phyloP scores from a whole-genome alignment of 78 protist species.

The Guillardia theta region DNA sequence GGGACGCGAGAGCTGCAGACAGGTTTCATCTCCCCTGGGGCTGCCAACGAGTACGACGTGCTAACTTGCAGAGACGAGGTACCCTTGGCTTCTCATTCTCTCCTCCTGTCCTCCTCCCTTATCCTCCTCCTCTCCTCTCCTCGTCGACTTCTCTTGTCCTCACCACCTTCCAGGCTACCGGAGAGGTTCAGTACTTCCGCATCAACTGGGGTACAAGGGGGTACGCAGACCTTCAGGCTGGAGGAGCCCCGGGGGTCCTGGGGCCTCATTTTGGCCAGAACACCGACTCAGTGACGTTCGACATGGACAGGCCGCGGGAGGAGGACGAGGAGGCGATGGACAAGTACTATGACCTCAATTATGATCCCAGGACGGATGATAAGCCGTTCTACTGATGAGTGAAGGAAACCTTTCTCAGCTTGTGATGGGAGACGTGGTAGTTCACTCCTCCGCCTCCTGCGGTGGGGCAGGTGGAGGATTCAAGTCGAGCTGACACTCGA shows the following conservation, averaged over 20 bases:
- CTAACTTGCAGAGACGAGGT: not conserved
- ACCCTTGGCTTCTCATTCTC: not conserved
- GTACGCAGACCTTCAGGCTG: not conserved
- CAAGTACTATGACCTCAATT: not conserved
- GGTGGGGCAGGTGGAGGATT: no score
- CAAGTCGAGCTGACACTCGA: no score
- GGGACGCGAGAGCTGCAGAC: not conserved
- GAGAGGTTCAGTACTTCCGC: not conserved
- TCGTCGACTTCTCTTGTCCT: not conserved
- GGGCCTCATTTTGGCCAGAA: not conserved
- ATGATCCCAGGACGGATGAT: not conserved
- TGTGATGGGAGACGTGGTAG: no score
- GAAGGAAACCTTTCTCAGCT: no score
- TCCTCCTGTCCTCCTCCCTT: not conserved
- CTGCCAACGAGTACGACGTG: not conserved
- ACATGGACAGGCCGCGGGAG: not conserved
- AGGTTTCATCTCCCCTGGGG: not conserved
- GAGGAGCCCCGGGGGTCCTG: not conserved
- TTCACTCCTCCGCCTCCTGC: no score
- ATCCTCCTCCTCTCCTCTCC: not conserved
- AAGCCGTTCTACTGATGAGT: not conserved
- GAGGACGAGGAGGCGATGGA: not conserved
- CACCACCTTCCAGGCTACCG: not conserved
- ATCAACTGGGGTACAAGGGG: not conserved
- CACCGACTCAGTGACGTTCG: conserved; percentile 6